Percentiles rank a stretch among this genome's conserved stretches.
Conservation (phyloP, 176 grass and related monocot genomes). For the Bothriochloa decipiens region DNA sequence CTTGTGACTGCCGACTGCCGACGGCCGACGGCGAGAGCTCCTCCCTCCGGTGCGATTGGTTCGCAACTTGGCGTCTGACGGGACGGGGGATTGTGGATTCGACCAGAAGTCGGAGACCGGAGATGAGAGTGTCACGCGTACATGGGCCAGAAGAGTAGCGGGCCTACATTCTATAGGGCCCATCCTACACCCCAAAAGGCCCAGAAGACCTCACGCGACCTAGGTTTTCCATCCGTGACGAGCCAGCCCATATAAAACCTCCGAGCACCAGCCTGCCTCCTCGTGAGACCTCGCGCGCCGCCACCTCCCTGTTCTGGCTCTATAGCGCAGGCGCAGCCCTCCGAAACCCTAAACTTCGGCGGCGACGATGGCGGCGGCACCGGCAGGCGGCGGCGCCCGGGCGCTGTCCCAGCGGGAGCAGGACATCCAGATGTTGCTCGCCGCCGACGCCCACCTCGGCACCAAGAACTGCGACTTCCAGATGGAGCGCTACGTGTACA, state of each 20-base stretch:
- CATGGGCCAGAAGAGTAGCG: neutral
- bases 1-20: neutral
- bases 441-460: constrained; percentile 88
- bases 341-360: constrained; percentile 5
- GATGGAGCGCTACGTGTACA: constrained; percentile 93
- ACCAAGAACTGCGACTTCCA: constrained; percentile 99
- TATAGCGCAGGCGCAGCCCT: constrained; percentile 17
- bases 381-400: constrained; percentile 35
- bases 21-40: neutral
- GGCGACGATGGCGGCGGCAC: constrained; percentile 39
- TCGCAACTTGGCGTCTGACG: too few relatives aligned
- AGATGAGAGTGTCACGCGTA: neutral
- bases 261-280: constrained; percentile 16
- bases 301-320: constrained; percentile 26
- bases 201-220: neutral
- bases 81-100: too few relatives aligned
- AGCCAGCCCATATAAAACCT: constrained; percentile 47
- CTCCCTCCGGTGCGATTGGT: neutral
- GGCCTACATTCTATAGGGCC: neutral
- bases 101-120: too few relatives aligned
- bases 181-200: neutral
- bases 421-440: constrained; percentile 89
- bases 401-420: constrained; percentile 68
- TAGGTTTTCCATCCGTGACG: constrained; percentile 54
- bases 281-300: constrained; percentile 51